Conservation (phyloP, 345 rosid species). For the Trapa incisa region DNA sequence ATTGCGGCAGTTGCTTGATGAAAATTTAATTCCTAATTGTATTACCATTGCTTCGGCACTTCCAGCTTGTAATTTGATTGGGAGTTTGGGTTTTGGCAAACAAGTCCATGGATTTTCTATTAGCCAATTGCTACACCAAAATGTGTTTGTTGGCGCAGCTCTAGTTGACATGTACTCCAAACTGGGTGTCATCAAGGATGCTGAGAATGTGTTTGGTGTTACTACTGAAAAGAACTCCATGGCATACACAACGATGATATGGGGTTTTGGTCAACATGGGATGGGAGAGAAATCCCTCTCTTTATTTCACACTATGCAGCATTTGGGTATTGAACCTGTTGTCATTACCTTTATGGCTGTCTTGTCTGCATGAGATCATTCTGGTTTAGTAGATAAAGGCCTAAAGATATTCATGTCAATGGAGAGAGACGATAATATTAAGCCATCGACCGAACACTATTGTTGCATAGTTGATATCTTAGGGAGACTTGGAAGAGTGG, state of each 20-base stretch:
- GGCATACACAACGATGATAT: conserved; percentile 73
- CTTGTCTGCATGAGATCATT: conserved; percentile 73
- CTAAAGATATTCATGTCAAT: conserved; percentile 53
- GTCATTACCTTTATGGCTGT: conserved; percentile 65
- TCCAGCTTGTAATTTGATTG: conserved; percentile 61
- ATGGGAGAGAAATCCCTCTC: conserved; percentile 68
- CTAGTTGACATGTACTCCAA: conserved; percentile 82
- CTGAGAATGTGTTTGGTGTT: conserved; percentile 43
- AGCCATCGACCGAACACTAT: conserved; percentile 55
- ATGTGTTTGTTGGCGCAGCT: conserved; percentile 65
- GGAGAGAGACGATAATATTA: conserved; percentile 41
- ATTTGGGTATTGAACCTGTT: conserved; percentile 40
- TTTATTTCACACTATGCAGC: conserved; percentile 55
- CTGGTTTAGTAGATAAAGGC: conserved; percentile 72
- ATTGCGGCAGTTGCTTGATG: conserved; percentile 50
- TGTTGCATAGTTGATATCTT: conserved; percentile 83
- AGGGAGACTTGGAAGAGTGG: conserved; percentile 70
- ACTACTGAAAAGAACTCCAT: conserved; percentile 51
- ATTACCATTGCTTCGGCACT: conserved; percentile 64
- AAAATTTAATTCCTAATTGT: conserved; percentile 50
- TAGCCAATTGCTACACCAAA: conserved; percentile 47
- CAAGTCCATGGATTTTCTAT: conserved; percentile 71
- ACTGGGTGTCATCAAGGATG: conserved; percentile 47
- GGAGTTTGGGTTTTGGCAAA: conserved; percentile 53
- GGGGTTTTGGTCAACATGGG: conserved; percentile 81